These are phyloP conservation scores for Lipomyces kockii DNA, from an alignment of 805 yeast species.

Conservation along the genomic window DNA sequence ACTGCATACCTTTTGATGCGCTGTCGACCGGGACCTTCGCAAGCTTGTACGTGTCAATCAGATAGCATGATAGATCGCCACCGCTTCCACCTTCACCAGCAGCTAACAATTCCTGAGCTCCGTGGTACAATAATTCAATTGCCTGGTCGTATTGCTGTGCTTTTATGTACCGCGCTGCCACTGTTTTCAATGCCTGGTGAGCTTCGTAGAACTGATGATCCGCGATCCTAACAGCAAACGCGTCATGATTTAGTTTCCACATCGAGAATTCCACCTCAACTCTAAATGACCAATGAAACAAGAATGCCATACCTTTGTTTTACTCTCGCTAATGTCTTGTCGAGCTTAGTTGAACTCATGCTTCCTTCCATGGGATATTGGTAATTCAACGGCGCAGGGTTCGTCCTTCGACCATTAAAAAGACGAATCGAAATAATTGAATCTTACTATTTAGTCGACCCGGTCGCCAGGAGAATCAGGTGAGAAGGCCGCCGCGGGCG, in stretches of 20 bases:
- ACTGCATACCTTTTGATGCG: constrained; percentile 51
- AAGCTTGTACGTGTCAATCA: constrained; percentile 69
- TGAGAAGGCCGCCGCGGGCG: too few species aligned
- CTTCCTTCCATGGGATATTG: not conserved
- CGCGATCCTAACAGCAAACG: constrained; percentile 54
- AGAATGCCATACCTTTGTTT: constrained; percentile 8
- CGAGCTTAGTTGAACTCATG: constrained; percentile 14
- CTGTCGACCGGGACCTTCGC: constrained; percentile 53
- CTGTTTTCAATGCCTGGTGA: constrained; percentile 90
- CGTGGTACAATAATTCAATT: constrained; percentile 70
- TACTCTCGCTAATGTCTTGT: constrained; percentile 14
- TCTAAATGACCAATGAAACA: not conserved
- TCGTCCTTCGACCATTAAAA: too few species aligned
- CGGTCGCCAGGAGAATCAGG: too few species aligned
- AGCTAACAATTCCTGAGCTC: constrained; percentile 67
- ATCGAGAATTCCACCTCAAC: not conserved
- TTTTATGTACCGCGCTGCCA: constrained; percentile 81
- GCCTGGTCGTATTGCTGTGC: constrained; percentile 71
- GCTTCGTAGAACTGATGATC: constrained; percentile 89
- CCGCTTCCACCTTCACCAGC: constrained; percentile 81
- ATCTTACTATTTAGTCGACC: too few species aligned
- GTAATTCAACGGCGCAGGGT: not conserved
- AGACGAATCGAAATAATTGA: not conserved
- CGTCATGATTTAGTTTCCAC: not conserved
- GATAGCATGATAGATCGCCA: constrained; percentile 71